Evolutionary conservation across 2,329 filamentous ascomycete genomes (phyloP).

Genomic region (Zasmidium citrigriseum): DNA sequence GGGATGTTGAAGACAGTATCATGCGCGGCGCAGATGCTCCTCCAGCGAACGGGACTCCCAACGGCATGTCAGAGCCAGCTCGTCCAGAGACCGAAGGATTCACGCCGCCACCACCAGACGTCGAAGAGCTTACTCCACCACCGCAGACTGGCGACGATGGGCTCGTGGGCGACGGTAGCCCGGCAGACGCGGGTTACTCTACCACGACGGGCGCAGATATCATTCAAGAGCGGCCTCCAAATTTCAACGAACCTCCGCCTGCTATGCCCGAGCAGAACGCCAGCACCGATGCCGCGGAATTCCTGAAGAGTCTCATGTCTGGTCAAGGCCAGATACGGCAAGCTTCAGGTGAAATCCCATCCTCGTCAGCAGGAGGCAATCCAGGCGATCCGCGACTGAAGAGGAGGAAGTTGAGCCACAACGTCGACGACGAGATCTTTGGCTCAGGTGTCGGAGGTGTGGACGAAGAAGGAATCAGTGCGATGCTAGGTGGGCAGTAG

Average conservation of each 20-base stretch:
- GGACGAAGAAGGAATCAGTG: slow-evolving; percentile 36
- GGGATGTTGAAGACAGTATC: slow-evolving; percentile 86
- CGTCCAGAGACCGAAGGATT: slow-evolving; percentile 43
- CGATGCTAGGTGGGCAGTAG: slow-evolving; percentile 29
- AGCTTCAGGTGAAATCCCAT: slow-evolving; percentile 27
- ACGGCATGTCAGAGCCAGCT: slow-evolving; percentile 22
- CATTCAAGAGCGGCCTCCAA: slow-evolving; percentile 29
- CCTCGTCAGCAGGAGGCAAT: slow-evolving; percentile 8
- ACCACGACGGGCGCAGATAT: slow-evolving; percentile 43
- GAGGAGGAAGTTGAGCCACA: slow-evolving; percentile 37
- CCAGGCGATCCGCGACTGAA: slow-evolving; percentile 37
- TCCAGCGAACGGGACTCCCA: slow-evolving; percentile 29
- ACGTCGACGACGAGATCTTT: slow-evolving; percentile 34
- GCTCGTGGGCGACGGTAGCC: slow-evolving; percentile 5
- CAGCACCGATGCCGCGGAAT: slow-evolving; percentile 21
- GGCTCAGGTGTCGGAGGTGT: slow-evolving; percentile 29
- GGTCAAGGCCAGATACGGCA: slow-evolving; percentile 25
- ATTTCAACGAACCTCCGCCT: slow-evolving; percentile 30
- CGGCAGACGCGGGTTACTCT: slow-evolving; percentile 27
- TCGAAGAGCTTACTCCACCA: slow-evolving; percentile 80
- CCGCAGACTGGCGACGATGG: slow-evolving; percentile 36
- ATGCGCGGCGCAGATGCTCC: slow-evolving; percentile 75
- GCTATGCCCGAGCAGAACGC: slow-evolving; percentile 14
- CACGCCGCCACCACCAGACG: slow-evolving; percentile 73
- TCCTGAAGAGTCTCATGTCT: slow-evolving; percentile 29